Percentiles rank a stretch among this genome's conserved stretches.
phyloP scores from a whole-genome alignment of 2,329 filamentous ascomycete species.

The Huntiella bhutanensis region DNA sequence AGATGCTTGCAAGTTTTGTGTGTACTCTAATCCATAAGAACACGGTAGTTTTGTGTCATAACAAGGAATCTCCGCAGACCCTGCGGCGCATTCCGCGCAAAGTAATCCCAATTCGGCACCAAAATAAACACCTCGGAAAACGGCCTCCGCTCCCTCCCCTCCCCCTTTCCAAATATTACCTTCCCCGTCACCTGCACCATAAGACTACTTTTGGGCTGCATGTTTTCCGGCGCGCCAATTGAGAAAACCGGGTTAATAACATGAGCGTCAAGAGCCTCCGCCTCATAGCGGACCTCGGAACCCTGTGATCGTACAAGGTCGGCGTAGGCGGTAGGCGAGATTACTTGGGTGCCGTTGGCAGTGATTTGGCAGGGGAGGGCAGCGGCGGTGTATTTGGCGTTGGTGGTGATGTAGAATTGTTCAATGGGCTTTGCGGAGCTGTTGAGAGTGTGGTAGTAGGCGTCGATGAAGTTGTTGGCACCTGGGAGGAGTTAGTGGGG shows the following conservation, averaged over 20 bases:
- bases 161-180: constrained; percentile 47
- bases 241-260: constrained; percentile 52
- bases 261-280: constrained; percentile 60
- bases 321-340: constrained; percentile 45
- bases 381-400: constrained; percentile 9
- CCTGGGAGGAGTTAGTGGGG: constrained; percentile 4
- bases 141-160: constrained; percentile 42
- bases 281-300: constrained; percentile 43
- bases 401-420: constrained; percentile 45
- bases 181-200: constrained; percentile 55
- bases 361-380: constrained; percentile 46
- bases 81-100: constrained; percentile 27
- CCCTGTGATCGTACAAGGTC: constrained; percentile 47
- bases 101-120: constrained; percentile 52
- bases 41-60: constrained; percentile 53
- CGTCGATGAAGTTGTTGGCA: constrained; percentile 12
- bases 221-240: constrained; percentile 34
- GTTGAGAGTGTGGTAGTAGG: constrained; percentile 58
- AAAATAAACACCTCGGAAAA: constrained; percentile 71
- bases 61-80: constrained; percentile 43
- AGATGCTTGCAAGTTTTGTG: not conserved
- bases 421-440: constrained; percentile 36
- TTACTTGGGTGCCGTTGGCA: constrained; percentile 54
- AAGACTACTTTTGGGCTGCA: constrained; percentile 45
- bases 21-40: constrained; percentile 17